phyloP scores from a whole-genome alignment of 2,329 filamentous ascomycete genomes.

The Sporothrix globosa region DNA sequence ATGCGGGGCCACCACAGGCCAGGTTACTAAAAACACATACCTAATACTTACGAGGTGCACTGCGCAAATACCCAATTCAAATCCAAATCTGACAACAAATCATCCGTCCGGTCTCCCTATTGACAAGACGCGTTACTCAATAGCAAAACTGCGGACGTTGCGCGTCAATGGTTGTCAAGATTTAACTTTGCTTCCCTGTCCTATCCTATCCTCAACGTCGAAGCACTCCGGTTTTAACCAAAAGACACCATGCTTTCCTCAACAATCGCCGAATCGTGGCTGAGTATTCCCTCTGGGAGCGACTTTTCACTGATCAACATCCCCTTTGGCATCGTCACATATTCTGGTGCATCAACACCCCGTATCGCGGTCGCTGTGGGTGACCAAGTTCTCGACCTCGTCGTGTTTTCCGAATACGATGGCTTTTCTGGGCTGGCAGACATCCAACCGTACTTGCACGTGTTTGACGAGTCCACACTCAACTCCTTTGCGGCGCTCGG shows the following conservation, averaged over 20 bases:
- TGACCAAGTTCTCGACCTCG: conserved; percentile 10
- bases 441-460: not conserved
- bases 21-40: too few relatives aligned
- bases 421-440: not conserved
- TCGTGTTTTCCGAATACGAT: not conserved
- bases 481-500: conserved; percentile 29
- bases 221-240: too few relatives aligned
- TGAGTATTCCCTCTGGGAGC: conserved; percentile 13
- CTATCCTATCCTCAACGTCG: too few relatives aligned
- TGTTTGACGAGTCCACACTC: conserved; percentile 7
- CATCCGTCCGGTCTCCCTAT: too few relatives aligned
- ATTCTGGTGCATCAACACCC: not conserved
- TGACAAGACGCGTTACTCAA: too few relatives aligned
- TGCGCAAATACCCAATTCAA: not conserved
- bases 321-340: conserved; percentile 31
- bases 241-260: not conserved
- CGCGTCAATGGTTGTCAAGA: too few relatives aligned
- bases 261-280: conserved; percentile 25
- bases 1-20: not conserved
- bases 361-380: conserved; percentile 25
- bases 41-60: too few relatives aligned
- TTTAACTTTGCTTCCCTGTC: too few relatives aligned
- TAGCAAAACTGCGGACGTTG: too few relatives aligned
- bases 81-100: too few relatives aligned
- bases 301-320: conserved; percentile 32